A percentile compares a stretch with the other conserved stretches of the same genome.
Conservation (phyloP, 2,329 filamentous ascomycete genomes). For the Monilinia fructigena region DNA sequence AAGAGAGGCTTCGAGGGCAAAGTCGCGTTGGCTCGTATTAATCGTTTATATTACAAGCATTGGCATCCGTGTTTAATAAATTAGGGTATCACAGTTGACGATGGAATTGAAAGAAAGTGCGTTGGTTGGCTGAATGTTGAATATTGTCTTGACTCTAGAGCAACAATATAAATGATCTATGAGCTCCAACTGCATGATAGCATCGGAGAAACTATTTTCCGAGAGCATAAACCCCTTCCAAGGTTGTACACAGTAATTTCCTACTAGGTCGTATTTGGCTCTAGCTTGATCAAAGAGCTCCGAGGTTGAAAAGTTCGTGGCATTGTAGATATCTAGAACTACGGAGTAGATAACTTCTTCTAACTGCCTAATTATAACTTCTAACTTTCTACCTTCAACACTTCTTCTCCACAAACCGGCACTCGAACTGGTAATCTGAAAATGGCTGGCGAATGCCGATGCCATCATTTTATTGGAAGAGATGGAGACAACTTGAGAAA, state of each 20-base stretch:
- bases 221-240: neutral
- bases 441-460: too few species aligned
- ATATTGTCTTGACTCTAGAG: neutral
- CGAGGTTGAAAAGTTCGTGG: neutral
- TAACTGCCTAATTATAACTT: too few species aligned
- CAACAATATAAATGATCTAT: neutral
- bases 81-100: neutral
- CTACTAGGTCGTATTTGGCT: too few species aligned
- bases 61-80: neutral
- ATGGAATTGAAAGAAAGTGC: neutral
- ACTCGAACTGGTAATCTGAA: too few species aligned
- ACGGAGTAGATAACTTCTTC: too few species aligned
- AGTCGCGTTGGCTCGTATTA: too few species aligned
- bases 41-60: neutral
- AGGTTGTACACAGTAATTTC: neutral
- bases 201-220: constrained; percentile 10
- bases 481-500: too few species aligned
- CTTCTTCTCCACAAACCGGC: too few species aligned
- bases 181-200: neutral
- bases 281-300: too few species aligned
- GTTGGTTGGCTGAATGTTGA: neutral
- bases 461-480: too few species aligned
- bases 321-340: too few species aligned
- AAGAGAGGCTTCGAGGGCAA: neutral
- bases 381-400: too few species aligned